A percentile compares a stretch with the other conserved stretches of the same genome.
Conservation (phyloP, 768 basidiomycete genomes). For the Tulasnella sp. region DNA sequence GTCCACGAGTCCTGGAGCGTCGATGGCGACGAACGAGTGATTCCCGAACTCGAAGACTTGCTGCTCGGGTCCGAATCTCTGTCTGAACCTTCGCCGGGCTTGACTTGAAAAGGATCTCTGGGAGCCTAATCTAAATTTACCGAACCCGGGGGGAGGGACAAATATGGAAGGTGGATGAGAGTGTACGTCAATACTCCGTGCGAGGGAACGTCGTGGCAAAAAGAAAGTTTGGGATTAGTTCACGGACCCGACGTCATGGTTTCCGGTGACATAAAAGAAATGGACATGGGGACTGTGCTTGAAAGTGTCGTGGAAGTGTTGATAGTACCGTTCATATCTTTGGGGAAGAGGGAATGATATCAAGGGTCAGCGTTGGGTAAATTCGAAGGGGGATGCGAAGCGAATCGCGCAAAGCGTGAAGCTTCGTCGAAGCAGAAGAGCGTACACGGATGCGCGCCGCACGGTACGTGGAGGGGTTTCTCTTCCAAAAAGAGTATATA, state of each 20-base stretch:
- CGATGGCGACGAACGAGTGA: constrained; percentile 63
- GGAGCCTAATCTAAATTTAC: constrained; percentile 41
- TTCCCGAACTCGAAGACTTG: constrained; percentile 50
- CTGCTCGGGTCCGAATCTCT: constrained; percentile 71
- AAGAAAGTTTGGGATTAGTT: background rate
- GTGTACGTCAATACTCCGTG: background rate
- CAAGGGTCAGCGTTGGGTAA: background rate
- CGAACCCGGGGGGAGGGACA: constrained; percentile 26
- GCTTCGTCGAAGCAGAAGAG: background rate
- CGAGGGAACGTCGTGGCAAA: background rate
- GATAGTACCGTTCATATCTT: constrained; percentile 69
- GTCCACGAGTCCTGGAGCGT: constrained; percentile 65
- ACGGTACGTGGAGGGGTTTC: too few relatives aligned
- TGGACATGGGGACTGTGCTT: constrained; percentile 41
- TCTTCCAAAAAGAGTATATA: too few relatives aligned
- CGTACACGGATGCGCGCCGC: too few relatives aligned
- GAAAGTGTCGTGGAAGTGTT: constrained; percentile 67
- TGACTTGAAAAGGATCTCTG: constrained; percentile 41
- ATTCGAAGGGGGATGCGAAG: background rate
- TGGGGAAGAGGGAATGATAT: background rate
- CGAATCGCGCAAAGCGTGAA: background rate
- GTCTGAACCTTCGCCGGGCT: constrained; percentile 51
- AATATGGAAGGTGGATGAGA: background rate
- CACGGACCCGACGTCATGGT: constrained; percentile 76
- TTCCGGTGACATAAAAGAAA: constrained; percentile 73